Evolutionary conservation across 2,329 filamentous ascomycete species (phyloP).

Genomic region (Raffaelea deltoideospora): DNA sequence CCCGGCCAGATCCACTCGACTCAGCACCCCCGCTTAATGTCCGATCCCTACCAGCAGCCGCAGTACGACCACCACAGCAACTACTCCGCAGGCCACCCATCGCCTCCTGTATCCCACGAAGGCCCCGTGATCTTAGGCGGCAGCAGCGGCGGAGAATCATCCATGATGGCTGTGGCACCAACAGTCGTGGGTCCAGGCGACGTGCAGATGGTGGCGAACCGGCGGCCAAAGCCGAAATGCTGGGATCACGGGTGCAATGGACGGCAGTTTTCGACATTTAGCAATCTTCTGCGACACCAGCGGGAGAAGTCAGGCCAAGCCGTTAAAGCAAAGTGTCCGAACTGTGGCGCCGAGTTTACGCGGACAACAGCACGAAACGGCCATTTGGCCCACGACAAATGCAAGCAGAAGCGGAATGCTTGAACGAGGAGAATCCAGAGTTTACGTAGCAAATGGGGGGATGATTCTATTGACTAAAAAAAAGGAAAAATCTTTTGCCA

Average conservation of each 20-base stretch:
- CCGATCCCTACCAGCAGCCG: too few relatives aligned
- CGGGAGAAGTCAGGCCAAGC: conserved; percentile 88
- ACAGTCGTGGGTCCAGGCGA: too few relatives aligned
- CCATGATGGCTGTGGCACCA: too few relatives aligned
- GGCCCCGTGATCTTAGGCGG: too few relatives aligned
- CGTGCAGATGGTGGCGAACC: conserved; percentile 50
- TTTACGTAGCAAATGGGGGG: neutral
- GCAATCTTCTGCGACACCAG: conserved; percentile 84
- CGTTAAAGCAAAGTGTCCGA: conserved; percentile 74
- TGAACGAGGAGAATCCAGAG: conserved; percentile 2
- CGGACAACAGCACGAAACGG: conserved; percentile 79
- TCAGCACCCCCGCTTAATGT: too few relatives aligned
- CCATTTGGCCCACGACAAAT: conserved; percentile 76
- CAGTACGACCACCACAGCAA: too few relatives aligned
- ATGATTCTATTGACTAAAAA: neutral
- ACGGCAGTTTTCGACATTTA: conserved; percentile 89
- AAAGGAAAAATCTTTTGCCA: neutral
- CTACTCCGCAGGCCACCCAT: too few relatives aligned
- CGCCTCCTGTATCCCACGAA: too few relatives aligned
- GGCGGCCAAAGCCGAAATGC: conserved; percentile 76
- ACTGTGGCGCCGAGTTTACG: conserved; percentile 88
- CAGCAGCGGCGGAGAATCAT: too few relatives aligned
- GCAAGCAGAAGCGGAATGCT: conserved; percentile 52
- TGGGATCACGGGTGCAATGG: conserved; percentile 97
- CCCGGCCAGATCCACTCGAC: too few relatives aligned